Evolutionary conservation across 1,284 basidiomycete species (phyloP).

Genomic region (Laetiporus sulphureus): DNA sequence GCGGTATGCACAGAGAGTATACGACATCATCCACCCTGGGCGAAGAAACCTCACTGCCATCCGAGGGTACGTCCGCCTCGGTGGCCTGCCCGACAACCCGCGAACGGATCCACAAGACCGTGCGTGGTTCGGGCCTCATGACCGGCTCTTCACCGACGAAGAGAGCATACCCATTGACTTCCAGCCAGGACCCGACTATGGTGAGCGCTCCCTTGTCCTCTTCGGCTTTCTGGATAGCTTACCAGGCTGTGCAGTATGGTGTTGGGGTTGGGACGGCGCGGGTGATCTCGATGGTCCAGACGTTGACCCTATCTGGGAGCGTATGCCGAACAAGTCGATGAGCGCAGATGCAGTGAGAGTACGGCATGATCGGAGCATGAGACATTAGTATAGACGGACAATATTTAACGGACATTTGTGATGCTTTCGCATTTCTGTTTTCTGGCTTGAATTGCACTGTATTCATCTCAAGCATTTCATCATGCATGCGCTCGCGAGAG

Average conservation of each 20-base stretch:
- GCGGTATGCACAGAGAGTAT: slow-evolving; percentile 60
- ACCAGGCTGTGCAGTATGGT: slow-evolving; percentile 71
- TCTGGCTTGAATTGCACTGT: too few relatives aligned
- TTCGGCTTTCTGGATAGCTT: not conserved
- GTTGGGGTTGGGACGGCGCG: slow-evolving; percentile 98
- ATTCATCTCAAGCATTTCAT: too few relatives aligned
- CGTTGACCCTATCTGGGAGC: slow-evolving; percentile 94
- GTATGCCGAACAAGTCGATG: slow-evolving; percentile 65
- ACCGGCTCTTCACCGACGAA: slow-evolving; percentile 84
- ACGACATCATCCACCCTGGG: slow-evolving; percentile 85
- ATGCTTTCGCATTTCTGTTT: not conserved
- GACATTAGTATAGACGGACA: not conserved
- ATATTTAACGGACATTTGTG: not conserved
- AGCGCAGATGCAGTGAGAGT: slow-evolving; percentile 59
- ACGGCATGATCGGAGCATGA: slow-evolving; percentile 61
- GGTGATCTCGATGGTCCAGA: slow-evolving; percentile 93
- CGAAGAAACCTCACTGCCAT: slow-evolving; percentile 90
- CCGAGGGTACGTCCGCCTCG: slow-evolving; percentile 83
- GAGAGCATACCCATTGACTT: slow-evolving; percentile 77
- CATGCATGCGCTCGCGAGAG: not conserved
- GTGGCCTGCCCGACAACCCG: slow-evolving; percentile 90
- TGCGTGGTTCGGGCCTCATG: slow-evolving; percentile 93
- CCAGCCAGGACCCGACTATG: slow-evolving; percentile 76
- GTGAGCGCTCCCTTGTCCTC: slow-evolving; percentile 48
- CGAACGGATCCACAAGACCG: slow-evolving; percentile 92